Base-by-base conservation (phyloP, 441 rosid genomes). In the Euphorbia celastroides region DNA sequence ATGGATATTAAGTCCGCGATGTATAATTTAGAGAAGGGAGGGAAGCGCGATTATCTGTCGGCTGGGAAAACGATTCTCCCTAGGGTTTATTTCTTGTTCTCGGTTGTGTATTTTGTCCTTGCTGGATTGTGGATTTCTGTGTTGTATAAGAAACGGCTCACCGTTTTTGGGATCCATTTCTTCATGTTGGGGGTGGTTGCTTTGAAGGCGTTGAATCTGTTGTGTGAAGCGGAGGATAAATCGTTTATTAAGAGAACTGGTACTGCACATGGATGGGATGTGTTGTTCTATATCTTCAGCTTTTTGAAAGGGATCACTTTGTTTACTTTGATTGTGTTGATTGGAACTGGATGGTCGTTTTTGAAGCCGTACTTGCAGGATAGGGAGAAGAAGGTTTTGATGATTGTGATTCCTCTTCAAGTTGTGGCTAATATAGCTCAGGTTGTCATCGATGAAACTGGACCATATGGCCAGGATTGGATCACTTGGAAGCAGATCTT, bases 191-290 rank as follows among this genome's bases (percentile, higher is more conserved):
- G 85, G 3, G 97, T 93, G 7, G 85, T 88, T 51, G 36, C 86
- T 3, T 19, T 93, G 60, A 93, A 93, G 72, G 87, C 95, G 0
- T 5, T 85, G 72, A 89, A 93, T 65, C 66, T 93, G 7, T 26
- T 91, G 1, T 89, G 87, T 34, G 99, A 93, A 67, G 95, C 95
- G 0, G 97, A 93, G 83, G 99, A 93, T 48, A 89, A 89, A 59
- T 85, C 92, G 0, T 82, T 85, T 52, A 89, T 93, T 23, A 93
- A 91, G 87, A 87, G 81, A 50, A 91, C 89, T 0, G 96, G 99
- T n/a, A 84, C 79, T 26, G 97, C 96, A 0, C 97, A 89, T 28
- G 95, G 96, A 1, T 91, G 99, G 99, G 97, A 91, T 75, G 92
- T 93, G 48, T 34, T 91, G 76, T 93, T 93, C 69, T 93, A 93